A percentile compares a stretch with the other conserved stretches of the same genome.
phyloP scores from a whole-genome alignment of 345 rosid genomes.

The Eucalyptus polyanthemos region DNA sequence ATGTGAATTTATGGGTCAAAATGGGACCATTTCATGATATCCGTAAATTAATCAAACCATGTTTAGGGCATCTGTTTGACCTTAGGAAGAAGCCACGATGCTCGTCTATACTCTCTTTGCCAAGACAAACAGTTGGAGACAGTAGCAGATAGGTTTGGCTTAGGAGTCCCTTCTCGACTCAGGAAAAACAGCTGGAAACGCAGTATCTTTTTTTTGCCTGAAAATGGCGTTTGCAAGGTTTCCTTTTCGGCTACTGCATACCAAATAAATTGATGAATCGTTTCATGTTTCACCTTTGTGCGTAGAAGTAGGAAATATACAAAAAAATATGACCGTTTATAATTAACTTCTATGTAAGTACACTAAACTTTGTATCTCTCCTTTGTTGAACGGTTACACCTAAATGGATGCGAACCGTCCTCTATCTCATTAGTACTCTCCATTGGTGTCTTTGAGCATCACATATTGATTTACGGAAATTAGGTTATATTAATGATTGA shows the following conservation, averaged over 20 bases:
- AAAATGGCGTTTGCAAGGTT: neutral
- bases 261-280: neutral
- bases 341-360: neutral
- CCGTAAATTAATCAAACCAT: neutral
- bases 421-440: rapidly evolving
- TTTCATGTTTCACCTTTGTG: neutral
- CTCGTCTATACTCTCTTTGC: neutral
- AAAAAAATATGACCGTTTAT: neutral
- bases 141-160: neutral
- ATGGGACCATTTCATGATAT: neutral
- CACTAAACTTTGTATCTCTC: neutral
- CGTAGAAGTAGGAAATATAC: neutral
- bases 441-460: neutral
- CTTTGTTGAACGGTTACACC: neutral
- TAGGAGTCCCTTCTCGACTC: neutral
- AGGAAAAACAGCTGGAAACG: neutral
- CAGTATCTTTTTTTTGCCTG: neutral
- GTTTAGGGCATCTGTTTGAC: neutral
- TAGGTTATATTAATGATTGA: neutral
- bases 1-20: neutral
- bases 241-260: neutral
- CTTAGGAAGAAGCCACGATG: neutral
- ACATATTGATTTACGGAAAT: neutral
- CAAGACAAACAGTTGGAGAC: neutral
- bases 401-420: neutral